Evolutionary conservation across 2,329 filamentous ascomycete species (phyloP).

Genomic region (Diplocarpon rosae): DNA sequence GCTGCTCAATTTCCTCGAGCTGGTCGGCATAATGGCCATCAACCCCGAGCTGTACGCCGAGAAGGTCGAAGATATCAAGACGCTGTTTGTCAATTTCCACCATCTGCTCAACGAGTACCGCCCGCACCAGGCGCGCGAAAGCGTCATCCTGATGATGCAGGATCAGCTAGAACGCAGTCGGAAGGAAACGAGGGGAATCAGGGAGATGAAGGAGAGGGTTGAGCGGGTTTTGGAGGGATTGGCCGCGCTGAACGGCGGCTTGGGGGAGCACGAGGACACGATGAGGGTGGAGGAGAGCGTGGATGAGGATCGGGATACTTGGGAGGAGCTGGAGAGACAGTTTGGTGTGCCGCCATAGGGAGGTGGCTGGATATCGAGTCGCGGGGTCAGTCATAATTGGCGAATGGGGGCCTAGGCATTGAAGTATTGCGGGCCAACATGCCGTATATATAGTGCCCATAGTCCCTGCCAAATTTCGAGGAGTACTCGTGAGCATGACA

Average conservation of each 20-base stretch:
- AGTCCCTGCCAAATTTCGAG: too few species aligned
- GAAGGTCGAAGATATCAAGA: slow-evolving; percentile 70
- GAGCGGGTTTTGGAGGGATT: slow-evolving; percentile 56
- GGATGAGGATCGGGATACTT: slow-evolving; percentile 28
- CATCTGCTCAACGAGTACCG: slow-evolving; percentile 90
- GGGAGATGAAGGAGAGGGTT: slow-evolving; percentile 59
- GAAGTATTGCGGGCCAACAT: background rate
- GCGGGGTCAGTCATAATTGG: background rate
- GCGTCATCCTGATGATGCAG: slow-evolving; percentile 78
- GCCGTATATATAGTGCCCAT: too few species aligned
- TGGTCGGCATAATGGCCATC: slow-evolving; percentile 60
- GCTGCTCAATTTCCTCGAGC: slow-evolving; percentile 78
- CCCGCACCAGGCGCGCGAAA: slow-evolving; percentile 85
- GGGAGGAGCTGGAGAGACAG: slow-evolving; percentile 33
- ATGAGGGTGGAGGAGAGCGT: slow-evolving; percentile 6
- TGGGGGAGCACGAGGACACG: slow-evolving; percentile 33
- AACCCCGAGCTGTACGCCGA: slow-evolving; percentile 53
- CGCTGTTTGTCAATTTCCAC: slow-evolving; percentile 82
- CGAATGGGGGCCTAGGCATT: background rate
- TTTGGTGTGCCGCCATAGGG: slow-evolving; percentile 21
- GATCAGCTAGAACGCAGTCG: slow-evolving; percentile 63
- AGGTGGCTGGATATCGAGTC: background rate
- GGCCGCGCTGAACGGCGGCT: slow-evolving; percentile 8
- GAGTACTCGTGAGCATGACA: too few species aligned
- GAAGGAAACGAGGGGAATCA: slow-evolving; percentile 61